A percentile compares a stretch with the other conserved stretches of the same genome.
These are phyloP conservation scores for Rhodotorula sp. DNA, from an alignment of 1,284 basidiomycete genomes.

Conservation along the genomic window DNA sequence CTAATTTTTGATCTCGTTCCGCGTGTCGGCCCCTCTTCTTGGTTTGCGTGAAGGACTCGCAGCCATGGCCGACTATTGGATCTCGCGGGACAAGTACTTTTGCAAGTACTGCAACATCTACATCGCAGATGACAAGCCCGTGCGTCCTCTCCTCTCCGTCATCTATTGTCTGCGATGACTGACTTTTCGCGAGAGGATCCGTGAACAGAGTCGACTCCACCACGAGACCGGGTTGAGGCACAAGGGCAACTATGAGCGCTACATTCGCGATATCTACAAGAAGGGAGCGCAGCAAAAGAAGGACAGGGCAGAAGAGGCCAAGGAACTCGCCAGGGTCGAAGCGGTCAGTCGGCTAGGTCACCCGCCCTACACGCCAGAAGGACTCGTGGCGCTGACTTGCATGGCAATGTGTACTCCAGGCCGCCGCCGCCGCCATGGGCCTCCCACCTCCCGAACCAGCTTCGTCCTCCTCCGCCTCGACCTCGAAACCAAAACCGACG, in stretches of 20 bases:
- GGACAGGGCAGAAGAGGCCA: constrained; percentile 78
- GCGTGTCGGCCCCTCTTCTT: neutral
- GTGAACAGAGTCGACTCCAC: constrained; percentile 66
- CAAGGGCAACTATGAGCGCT: constrained; percentile 89
- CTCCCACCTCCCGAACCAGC: constrained; percentile 36
- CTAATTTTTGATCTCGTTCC: too few species aligned
- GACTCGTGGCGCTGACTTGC: neutral
- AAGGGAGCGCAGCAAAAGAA: constrained; percentile 81
- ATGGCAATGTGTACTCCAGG: constrained; percentile 42
- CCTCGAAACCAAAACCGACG: constrained; percentile 6
- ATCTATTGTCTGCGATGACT: neutral
- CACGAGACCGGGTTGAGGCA: constrained; percentile 93
- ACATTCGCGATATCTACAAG: constrained; percentile 88
- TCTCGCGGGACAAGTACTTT: constrained; percentile 55
- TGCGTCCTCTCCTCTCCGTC: constrained; percentile 40
- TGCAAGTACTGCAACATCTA: constrained; percentile 78
- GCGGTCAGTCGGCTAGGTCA: constrained; percentile 56
- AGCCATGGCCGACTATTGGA: constrained; percentile 50
- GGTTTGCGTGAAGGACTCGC: neutral
- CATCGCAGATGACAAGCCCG: constrained; percentile 86
- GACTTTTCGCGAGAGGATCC: neutral
- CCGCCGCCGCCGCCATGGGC: constrained; percentile 44
- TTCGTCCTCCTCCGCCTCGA: constrained; percentile 28
- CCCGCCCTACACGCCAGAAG: constrained; percentile 10
- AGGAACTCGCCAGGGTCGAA: constrained; percentile 82